phyloP scores from a whole-genome alignment of 164 flowering plant species.

The Buxus sempervirens region DNA sequence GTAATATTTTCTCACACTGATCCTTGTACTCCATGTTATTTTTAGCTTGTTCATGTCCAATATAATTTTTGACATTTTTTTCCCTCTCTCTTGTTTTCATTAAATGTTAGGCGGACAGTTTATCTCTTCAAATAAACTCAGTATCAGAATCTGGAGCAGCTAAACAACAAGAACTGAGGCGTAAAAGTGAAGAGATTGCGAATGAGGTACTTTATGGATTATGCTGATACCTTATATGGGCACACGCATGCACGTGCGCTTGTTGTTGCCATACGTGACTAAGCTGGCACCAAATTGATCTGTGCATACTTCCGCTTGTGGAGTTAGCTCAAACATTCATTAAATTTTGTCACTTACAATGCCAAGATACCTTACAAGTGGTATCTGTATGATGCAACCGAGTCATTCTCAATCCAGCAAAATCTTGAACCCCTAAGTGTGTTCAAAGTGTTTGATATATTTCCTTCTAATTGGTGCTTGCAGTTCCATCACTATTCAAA shows the following conservation, averaged over 20 bases:
- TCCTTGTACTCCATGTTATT: not conserved
- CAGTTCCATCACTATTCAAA: slow-evolving; percentile 31
- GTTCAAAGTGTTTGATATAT: not conserved
- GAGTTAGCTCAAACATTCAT: too few relatives aligned
- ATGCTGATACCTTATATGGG: not conserved
- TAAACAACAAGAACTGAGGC: slow-evolving; percentile 35
- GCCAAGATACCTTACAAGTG: too few relatives aligned
- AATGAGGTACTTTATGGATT: slow-evolving; percentile 50
- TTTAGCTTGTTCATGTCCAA: not conserved
- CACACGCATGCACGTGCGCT: not conserved
- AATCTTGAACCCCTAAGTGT: not conserved
- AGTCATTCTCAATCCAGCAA: not conserved
- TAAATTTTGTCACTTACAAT: too few relatives aligned
- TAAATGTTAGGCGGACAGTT: slow-evolving; percentile 49
- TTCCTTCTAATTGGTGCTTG: slow-evolving; percentile 14
- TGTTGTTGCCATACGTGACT: not conserved
- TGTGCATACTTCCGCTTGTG: not conserved
- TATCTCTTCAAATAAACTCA: slow-evolving; percentile 31
- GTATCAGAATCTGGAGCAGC: slow-evolving; percentile 52
- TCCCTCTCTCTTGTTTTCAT: too few relatives aligned
- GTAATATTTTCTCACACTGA: slow-evolving; percentile 27
- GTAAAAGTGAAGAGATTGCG: slow-evolving; percentile 47
- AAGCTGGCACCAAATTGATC: not conserved
- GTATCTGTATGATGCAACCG: not conserved
- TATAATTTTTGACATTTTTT: slow-evolving; percentile 4